These are phyloP conservation scores for Ceratobasidium sp. DNA, from an alignment of 1,284 basidiomycete species.

Conservation along the genomic window DNA sequence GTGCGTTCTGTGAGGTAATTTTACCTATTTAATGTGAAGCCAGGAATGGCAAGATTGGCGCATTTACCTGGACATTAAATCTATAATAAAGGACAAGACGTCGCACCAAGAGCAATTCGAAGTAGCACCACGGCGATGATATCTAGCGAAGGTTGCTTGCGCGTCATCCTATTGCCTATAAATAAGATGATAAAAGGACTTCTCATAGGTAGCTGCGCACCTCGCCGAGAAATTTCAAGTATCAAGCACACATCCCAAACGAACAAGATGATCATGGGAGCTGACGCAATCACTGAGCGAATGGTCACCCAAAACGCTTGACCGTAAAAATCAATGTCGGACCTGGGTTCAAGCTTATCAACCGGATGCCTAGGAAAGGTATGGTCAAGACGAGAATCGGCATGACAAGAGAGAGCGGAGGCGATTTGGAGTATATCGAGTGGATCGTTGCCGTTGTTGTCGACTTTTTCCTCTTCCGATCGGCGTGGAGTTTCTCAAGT, in stretches of 20 bases:
- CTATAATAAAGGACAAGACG: conserved; percentile 68
- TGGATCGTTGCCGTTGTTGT: too few relatives aligned
- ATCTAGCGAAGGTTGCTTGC: conserved; percentile 80
- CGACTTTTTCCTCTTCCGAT: too few relatives aligned
- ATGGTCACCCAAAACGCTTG: conserved; percentile 85
- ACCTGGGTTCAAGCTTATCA: not conserved
- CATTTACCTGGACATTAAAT: conserved; percentile 60
- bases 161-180: conserved; percentile 79
- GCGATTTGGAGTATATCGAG: conserved; percentile 8
- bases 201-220: too few relatives aligned
- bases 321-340: conserved; percentile 51
- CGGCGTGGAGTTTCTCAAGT: too few relatives aligned
- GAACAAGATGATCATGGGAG: conserved; percentile 75
- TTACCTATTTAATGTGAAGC: not conserved
- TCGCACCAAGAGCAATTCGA: conserved; percentile 73
- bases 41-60: too few relatives aligned
- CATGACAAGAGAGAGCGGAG: not conserved
- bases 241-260: conserved; percentile 70
- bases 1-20: conserved; percentile 20
- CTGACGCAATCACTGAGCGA: conserved; percentile 76
- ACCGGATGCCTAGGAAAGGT: not conserved
- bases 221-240: conserved; percentile 72
- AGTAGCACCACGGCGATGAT: conserved; percentile 80
- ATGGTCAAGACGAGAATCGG: not conserved
- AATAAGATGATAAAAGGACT: too few relatives aligned